phyloP scores from a whole-genome alignment of 2,329 filamentous ascomycete species.

The Massarina eburnea region DNA sequence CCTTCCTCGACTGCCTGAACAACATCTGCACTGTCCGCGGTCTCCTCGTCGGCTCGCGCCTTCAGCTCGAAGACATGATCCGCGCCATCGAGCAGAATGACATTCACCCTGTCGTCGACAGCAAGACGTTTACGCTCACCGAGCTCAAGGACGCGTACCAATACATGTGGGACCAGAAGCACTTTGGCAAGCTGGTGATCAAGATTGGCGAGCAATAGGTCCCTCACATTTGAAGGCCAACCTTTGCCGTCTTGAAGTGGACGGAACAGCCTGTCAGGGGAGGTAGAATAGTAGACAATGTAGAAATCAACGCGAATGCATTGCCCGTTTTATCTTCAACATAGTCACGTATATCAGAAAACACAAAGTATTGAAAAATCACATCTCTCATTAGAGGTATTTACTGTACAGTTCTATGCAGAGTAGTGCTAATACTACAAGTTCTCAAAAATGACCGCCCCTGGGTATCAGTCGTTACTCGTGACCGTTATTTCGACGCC shows the following conservation, averaged over 20 bases:
- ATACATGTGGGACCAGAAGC: constrained; percentile 53
- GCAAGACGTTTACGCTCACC: constrained; percentile 58
- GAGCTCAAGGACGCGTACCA: constrained; percentile 55
- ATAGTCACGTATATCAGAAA: too few relatives aligned
- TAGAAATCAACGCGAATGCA: too few relatives aligned
- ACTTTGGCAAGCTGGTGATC: constrained; percentile 39
- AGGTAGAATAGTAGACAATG: too few relatives aligned
- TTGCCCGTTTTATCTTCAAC: too few relatives aligned
- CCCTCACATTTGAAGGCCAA: too few relatives aligned
- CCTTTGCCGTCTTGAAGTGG: too few relatives aligned
- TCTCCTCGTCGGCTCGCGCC: constrained; percentile 58
- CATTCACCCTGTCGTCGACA: constrained; percentile 61
- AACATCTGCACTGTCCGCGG: constrained; percentile 58
- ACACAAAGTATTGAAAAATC: too few relatives aligned
- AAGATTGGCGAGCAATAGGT: background rate
- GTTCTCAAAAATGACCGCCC: background rate
- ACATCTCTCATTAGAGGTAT: too few relatives aligned
- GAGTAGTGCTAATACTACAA: too few relatives aligned
- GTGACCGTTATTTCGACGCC: background rate
- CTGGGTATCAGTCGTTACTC: background rate
- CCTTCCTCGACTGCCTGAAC: constrained; percentile 53
- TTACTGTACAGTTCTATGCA: too few relatives aligned
- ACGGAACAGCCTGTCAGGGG: too few relatives aligned
- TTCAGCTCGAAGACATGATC: constrained; percentile 62
- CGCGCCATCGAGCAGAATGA: constrained; percentile 60